phyloP scores from a whole-genome alignment of 495 filamentous ascomycete genomes.

The Penicillium arizonense region DNA sequence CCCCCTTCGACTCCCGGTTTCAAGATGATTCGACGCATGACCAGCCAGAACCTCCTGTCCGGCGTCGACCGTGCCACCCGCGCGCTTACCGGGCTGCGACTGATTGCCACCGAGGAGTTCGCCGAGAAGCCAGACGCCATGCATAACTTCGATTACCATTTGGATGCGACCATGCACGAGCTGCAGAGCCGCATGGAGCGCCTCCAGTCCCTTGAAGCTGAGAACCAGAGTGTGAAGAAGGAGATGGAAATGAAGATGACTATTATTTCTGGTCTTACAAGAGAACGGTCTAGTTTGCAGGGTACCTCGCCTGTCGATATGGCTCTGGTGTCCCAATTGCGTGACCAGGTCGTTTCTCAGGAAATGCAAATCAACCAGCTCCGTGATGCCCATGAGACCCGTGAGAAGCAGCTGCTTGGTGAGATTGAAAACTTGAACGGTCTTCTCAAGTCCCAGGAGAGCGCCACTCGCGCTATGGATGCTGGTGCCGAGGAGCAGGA shows the following conservation, averaged over 20 bases:
- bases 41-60: conserved; percentile 81
- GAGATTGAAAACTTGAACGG: conserved; percentile 68
- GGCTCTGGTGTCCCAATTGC: conserved; percentile 81
- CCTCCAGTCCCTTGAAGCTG: conserved; percentile 83
- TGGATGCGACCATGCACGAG: conserved; percentile 92
- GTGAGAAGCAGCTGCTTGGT: conserved; percentile 69
- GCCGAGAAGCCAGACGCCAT: conserved; percentile 76
- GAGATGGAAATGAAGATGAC: conserved; percentile 96
- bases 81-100: conserved; percentile 84
- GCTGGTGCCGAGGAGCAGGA: conserved; percentile 51
- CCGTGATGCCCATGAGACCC: conserved; percentile 64
- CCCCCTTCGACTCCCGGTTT: conserved; percentile 57
- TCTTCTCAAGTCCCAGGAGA: conserved; percentile 50
- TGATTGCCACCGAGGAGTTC: conserved; percentile 82
- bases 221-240: conserved; percentile 78
- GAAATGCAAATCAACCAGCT: conserved; percentile 76
- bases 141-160: conserved; percentile 89
- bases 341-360: conserved; percentile 81
- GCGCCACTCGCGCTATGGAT: conserved; percentile 41
- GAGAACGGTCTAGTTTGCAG: conserved; percentile 86
- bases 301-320: conserved; percentile 84
- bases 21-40: conserved; percentile 83
- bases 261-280: conserved; percentile 90
- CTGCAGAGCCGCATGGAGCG: conserved; percentile 82
- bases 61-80: conserved; percentile 89